Conservation (phyloP, 495 filamentous ascomycete species). For the Melanomma pulvis-pyrius region DNA sequence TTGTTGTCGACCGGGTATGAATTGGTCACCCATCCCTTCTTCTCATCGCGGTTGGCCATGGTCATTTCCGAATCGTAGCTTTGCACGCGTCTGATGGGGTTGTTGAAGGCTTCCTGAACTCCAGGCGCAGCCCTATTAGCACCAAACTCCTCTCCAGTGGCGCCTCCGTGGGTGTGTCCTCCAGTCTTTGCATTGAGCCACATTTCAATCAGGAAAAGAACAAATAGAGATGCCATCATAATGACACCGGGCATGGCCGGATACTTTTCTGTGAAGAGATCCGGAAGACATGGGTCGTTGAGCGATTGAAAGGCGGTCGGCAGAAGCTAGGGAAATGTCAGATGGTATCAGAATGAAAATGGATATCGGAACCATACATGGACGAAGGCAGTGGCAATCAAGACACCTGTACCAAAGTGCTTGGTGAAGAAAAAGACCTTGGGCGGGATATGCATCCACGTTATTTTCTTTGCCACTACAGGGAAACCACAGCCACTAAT, state of each 20-base stretch:
- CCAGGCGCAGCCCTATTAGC: conserved; percentile 3
- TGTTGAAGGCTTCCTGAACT: conserved; percentile 21
- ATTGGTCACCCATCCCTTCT: conserved; percentile 26
- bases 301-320: conserved; percentile 60
- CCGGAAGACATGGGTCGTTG: conserved; percentile 61
- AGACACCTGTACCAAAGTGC: conserved; percentile 41
- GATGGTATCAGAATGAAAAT: not conserved
- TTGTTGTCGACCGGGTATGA: conserved; percentile 20
- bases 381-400: conserved; percentile 41
- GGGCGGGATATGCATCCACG: conserved; percentile 56
- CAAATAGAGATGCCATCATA: conserved; percentile 60
- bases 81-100: conserved; percentile 22
- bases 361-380: conserved; percentile 32
- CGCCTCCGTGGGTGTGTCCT: conserved; percentile 56
- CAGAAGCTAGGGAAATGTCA: conserved; percentile 49
- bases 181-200: conserved; percentile 45
- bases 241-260: conserved; percentile 64
- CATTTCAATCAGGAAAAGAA: conserved; percentile 61
- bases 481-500: conserved; percentile 50
- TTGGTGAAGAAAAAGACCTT: conserved; percentile 59
- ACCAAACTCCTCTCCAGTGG: conserved; percentile 42
- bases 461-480: conserved; percentile 58
- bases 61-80: conserved; percentile 34
- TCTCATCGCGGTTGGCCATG: conserved; percentile 25
- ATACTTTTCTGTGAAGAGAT: conserved; percentile 58